Base-by-base conservation (phyloP, 1,284 basidiomycete genomes). In the Boletellus deceptivus region DNA sequence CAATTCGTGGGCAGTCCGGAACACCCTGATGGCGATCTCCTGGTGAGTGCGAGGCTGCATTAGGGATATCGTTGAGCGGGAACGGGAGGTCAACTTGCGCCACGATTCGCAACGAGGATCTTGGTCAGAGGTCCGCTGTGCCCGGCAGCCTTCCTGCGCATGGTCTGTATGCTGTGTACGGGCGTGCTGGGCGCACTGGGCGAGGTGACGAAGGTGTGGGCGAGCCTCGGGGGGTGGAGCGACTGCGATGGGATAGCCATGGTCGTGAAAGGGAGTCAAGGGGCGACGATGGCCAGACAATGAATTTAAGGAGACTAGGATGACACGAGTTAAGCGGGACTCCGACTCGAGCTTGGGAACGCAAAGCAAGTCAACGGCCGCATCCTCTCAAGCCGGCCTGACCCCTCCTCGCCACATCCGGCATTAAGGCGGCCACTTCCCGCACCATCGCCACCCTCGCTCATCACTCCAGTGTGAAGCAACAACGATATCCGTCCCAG, bases 1-100 rank as follows among this genome's bases (percentile, higher is more conserved):
- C 54, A 99, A 83, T 71, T 99, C 97, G 76, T 99, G 96, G 49
- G 97, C 93, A 3, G 97, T 98, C 66, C 97, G 83, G 82, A 99
- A 98, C 46, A 99, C 94, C 70, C 97, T 91, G 65, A 99, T 95
- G 29, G 97, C 97, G 70, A 99, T 99, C 89, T 99, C 96, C 92
- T 95, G 63, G 11, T 57, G 33, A 34, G 27, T n/a, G 46, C 40
- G 40, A 11, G 24, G 16, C 40, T 31, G 31, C 45, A 22, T 53
- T 37, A 52, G 39, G 38, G 48, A 54, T 40, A 46, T 41, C 18
- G 16, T 46, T 27, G 11, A 38, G 51, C 42, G 43, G 45, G 42
- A 57, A 41, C 22, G 29, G 8, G 38, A 36, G 31, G 33, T 5
- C 33, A 31, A 76, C 84, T 54, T 75, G 93, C 92, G 67, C 95